Base-by-base conservation (phyloP, 345 rosid genomes). In the Euphorbia lathyris region DNA sequence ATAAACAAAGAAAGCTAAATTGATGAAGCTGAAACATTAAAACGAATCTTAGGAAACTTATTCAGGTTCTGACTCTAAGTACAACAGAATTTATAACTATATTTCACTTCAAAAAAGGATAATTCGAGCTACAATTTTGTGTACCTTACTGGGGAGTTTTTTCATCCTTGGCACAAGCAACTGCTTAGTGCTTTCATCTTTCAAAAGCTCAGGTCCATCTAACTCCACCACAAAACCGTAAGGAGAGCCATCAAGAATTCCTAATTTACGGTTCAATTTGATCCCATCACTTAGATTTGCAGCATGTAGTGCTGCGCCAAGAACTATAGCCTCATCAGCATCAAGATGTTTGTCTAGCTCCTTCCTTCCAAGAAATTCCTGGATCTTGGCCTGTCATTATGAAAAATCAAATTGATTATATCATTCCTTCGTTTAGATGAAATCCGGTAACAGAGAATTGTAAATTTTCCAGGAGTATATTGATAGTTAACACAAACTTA, bases 251-350 rank as follows among this genome's bases (percentile, higher is more conserved):
- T 96, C 99, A 70, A 92, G 64, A 83, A 96, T 88, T 66, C 99
- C 99, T 65, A 96, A 87, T 83, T 88, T 92, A 74, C 98, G 92
- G 67, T 96, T 86, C 86, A 92, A 82, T 80, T 90, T 92, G 75
- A 96, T 96, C 74, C 98, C 97, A 86, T 96, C 99, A 78, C 99
- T 96, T 74, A 96, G 71, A 84, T 96, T 96, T 68, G 99, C 99
- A 71, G 99, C 98, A 85, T 83, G 89, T 45, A 96, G 78, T n/a
- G 99, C 71, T 27, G 96, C 77, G 73, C 99, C 99, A 42, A 96
- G 97, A 83, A 87, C 99, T 76, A 89, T 85, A 57, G 98, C 99
- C 82, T 96, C 99, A 83, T 96, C 99, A 69, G 99, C 97, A 86
- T 96, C 99, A 66, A 96, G 83, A 88, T 96, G 99, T 77, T 82